Percentiles rank a stretch among this genome's conserved stretches.
Evolutionary conservation across 225 moss, liverwort and hornwort genomes (phyloP).

Genomic region (Polytrichum formosum): DNA sequence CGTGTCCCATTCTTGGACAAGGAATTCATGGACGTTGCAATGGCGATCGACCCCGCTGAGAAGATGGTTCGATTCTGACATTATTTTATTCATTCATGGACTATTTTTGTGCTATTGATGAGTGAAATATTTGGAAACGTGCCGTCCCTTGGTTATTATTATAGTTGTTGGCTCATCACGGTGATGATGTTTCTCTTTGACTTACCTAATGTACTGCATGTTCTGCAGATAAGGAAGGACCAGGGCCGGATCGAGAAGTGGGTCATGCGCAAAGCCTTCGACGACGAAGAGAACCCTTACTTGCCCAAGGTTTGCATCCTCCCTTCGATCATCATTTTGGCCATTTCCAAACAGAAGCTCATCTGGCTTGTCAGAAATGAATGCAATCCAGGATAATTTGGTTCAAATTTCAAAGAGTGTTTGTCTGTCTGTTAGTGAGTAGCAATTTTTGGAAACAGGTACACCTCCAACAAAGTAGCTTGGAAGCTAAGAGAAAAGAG

Average conservation of each 20-base stretch:
- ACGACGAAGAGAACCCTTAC: slow-evolving; percentile 66
- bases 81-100: no score
- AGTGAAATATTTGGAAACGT: no score
- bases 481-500: not conserved
- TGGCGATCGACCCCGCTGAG: slow-evolving; percentile 80
- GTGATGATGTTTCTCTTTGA: not conserved
- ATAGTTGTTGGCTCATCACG: no score
- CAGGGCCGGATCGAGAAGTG: slow-evolving; percentile 71
- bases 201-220: not conserved
- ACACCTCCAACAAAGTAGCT: no score
- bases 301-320: slow-evolving; percentile 53
- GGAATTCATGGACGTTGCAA: slow-evolving; percentile 75
- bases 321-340: not conserved
- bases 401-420: no score
- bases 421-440: no score
- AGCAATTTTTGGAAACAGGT: no score
- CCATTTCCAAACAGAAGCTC: no score
- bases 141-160: no score
- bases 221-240: slow-evolving; percentile 46
- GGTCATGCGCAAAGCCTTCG: slow-evolving; percentile 61
- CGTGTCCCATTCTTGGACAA: slow-evolving; percentile 84
- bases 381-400: no score
- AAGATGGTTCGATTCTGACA: slow-evolving; percentile 48
- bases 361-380: no score
- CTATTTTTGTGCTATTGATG: no score